Evolutionary conservation across 306 rosid species (phyloP).

Genomic region (Geum urbanum): DNA sequence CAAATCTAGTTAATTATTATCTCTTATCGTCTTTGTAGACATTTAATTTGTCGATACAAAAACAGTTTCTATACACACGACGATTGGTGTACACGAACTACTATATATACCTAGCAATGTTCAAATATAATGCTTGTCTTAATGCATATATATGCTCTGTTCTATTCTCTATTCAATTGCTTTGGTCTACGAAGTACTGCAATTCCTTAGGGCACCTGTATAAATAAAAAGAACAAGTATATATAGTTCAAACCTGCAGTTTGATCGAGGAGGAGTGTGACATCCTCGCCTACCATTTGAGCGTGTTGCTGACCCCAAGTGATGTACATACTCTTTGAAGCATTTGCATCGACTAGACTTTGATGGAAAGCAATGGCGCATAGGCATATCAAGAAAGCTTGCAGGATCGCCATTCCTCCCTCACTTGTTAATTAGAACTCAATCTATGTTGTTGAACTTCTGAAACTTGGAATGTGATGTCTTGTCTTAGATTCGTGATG

Average conservation of each 20-base stretch:
- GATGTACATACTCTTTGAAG: slow-evolving; percentile 54
- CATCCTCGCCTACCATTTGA: slow-evolving; percentile 51
- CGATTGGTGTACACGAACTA: too few species aligned
- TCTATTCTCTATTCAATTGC: background rate
- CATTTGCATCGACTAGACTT: slow-evolving; percentile 38
- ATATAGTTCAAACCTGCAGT: slow-evolving; percentile 43
- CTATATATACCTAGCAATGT: too few species aligned
- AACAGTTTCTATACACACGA: background rate
- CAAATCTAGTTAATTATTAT: background rate
- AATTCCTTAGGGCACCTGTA: background rate
- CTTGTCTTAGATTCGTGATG: slow-evolving; percentile 19
- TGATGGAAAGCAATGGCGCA: slow-evolving; percentile 30
- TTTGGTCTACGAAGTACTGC: background rate
- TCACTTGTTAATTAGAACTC: background rate
- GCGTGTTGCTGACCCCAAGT: slow-evolving; percentile 60
- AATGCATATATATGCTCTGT: background rate
- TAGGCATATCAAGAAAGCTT: slow-evolving; percentile 27
- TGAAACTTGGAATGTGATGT: slow-evolving; percentile 19
- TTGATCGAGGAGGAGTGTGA: slow-evolving; percentile 61
- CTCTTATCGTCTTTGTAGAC: background rate
- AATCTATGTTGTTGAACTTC: slow-evolving; percentile 16
- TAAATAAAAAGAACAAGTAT: background rate
- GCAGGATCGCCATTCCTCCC: slow-evolving; percentile 35
- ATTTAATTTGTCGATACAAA: background rate
- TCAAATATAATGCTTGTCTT: background rate